Evolutionary conservation across 352 stramenopile genomes (phyloP).

Genomic region (Pythium phragmitis): DNA sequence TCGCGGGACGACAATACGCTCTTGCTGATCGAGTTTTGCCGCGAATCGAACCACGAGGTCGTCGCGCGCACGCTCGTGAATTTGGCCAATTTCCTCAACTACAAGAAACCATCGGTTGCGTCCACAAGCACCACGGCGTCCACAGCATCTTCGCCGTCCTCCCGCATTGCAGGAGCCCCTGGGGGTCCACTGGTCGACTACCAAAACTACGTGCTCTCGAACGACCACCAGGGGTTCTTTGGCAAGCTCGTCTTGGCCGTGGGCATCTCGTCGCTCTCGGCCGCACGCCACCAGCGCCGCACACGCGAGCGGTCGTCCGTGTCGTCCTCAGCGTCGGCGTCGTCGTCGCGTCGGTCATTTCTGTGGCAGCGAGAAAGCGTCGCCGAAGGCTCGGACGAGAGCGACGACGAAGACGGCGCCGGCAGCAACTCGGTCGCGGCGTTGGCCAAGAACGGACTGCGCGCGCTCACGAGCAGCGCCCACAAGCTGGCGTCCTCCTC

Average conservation of each 20-base stretch:
- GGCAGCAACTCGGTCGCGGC: conserved; percentile 24
- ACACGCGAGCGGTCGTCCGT: conserved; percentile 40
- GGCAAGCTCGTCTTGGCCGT: conserved; percentile 70
- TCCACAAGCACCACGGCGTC: conserved; percentile 14
- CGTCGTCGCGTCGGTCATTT: conserved; percentile 20
- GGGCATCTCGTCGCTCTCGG: conserved; percentile 65
- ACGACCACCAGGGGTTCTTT: conserved; percentile 84
- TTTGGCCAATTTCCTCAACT: conserved; percentile 77
- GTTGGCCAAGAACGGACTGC: conserved; percentile 24
- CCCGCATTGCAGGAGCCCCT: neutral
- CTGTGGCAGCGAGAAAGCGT: conserved; percentile 22
- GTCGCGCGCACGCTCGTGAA: conserved; percentile 83
- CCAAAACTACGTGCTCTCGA: conserved; percentile 78
- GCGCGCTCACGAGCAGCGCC: conserved; percentile 19
- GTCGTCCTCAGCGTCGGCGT: conserved; percentile 1
- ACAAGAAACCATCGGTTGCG: conserved; percentile 19
- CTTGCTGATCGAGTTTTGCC: conserved; percentile 80
- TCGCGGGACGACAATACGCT: conserved; percentile 86
- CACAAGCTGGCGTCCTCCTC: neutral
- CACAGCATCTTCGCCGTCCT: conserved; percentile 25
- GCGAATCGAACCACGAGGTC: conserved; percentile 68
- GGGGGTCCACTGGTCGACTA: conserved; percentile 10
- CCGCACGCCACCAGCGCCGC: conserved; percentile 28
- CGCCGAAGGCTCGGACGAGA: conserved; percentile 6
- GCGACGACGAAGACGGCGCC: conserved; percentile 18